Evolutionary conservation across 202 grass and related monocot species (phyloP).

Genomic region (Miscanthus sacchariflorus): DNA sequence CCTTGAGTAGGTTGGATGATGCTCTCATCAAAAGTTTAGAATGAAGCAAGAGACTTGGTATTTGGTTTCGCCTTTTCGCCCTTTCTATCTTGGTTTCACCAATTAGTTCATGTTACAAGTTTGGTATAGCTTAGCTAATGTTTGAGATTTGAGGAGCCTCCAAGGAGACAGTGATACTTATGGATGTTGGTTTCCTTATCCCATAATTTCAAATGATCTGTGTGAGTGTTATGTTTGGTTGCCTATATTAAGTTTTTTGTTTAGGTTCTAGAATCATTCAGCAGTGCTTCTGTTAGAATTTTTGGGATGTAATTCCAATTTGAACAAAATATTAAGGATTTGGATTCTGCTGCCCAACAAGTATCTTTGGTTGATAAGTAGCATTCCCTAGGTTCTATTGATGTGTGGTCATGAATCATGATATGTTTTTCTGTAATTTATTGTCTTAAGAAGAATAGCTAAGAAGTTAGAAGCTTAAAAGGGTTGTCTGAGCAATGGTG

Average conservation of each 20-base stretch:
- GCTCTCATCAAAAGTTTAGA: constrained; percentile 10
- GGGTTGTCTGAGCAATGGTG: neutral
- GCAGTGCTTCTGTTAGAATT: neutral
- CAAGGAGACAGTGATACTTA: neutral
- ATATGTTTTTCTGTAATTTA: neutral
- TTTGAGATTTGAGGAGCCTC: neutral
- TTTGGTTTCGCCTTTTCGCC: neutral
- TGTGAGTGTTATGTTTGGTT: neutral
- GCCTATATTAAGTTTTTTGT: neutral
- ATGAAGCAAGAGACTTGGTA: constrained; percentile 17
- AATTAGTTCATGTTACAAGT: neutral
- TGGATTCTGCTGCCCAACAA: neutral
- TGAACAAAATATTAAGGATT: neutral
- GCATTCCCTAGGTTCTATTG: neutral
- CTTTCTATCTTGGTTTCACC: neutral
- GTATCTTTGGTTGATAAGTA: neutral
- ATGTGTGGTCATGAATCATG: neutral
- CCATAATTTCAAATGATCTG: neutral
- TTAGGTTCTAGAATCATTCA: constrained; percentile 3
- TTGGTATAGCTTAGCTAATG: neutral
- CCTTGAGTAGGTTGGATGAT: constrained; percentile 10
- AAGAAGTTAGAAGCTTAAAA: neutral
- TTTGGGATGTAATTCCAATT: neutral
- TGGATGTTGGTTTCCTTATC: neutral
- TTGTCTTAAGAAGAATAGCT: neutral